Base-by-base conservation (phyloP, 2,329 filamentous ascomycete species). In the Colletotrichum shisoi region DNA sequence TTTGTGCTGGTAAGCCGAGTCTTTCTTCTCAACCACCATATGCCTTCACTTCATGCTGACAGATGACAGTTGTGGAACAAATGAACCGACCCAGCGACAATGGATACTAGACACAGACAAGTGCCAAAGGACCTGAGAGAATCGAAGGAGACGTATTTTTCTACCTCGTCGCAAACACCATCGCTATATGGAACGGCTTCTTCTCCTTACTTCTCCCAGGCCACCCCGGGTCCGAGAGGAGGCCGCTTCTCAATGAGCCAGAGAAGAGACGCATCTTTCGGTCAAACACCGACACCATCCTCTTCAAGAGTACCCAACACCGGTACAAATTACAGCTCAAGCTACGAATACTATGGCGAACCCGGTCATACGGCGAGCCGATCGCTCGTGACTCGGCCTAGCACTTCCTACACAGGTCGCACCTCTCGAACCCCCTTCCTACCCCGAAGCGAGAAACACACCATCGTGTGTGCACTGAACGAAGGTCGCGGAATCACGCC, bases 401-500 rank as follows among this genome's bases (percentile, higher is more conserved):
- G 77, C n/a, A 82, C 80, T 7, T 72, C 78, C 1, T 81, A 65
- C 24, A 61, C 81, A 3, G 80, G 81, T 9, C 79, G 82, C 46
- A 82, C 78, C 58, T 84, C 83, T 37, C 79, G 79, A 6, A 73
- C 77, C 69, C 68, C 78, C 81, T 8, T 71, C 84, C 7, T 68
- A 83, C 83, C 56, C 77, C 79, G 31, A 8, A 80, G 78, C 13
- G 85, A 87, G 39, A 76, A 79, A 27, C 89, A 94, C 72, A 87
- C 91, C 69, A 87, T 97, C 61, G 82, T 97, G n/a, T 98, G 94
- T 77, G 94, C 94, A 4, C 79, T 97, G 56, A 92, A 88, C 72
- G 93, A 97, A 76, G 93, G 92, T 49, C 90, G 94, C n/a, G 93
- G 93, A 5, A 86, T 97, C 4, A 89, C 91, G 24, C 93, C 93